Evolutionary conservation across 495 filamentous ascomycete species (phyloP).

Genomic region (Hyaloscypha hepaticicola): DNA sequence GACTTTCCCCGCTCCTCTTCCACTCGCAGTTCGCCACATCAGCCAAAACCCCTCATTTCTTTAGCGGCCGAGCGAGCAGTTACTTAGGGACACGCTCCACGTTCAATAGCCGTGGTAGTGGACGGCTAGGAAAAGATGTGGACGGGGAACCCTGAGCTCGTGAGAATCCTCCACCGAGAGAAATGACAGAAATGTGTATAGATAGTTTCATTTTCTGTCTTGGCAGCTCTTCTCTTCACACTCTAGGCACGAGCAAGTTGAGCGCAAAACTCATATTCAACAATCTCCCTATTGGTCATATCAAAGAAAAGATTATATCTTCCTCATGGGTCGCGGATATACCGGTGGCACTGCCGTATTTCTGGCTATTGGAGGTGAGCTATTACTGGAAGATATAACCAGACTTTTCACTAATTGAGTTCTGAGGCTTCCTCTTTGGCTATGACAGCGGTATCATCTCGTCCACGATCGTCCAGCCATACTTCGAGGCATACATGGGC

Average conservation of each 20-base stretch:
- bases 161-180: neutral
- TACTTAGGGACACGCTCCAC: neutral
- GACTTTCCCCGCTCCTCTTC: neutral
- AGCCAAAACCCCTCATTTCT: too few species aligned
- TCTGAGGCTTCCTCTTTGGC: conserved; percentile 25
- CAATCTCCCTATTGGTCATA: neutral
- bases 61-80: neutral
- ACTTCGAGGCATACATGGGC: conserved; percentile 19
- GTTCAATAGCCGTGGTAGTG: neutral
- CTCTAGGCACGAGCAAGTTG: neutral
- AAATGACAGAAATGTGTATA: neutral
- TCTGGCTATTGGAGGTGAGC: conserved; percentile 23
- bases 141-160: neutral
- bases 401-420: neutral
- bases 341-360: conserved; percentile 4
- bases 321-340: conserved; percentile 1
- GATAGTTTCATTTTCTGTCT: neutral
- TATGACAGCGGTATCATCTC: conserved; percentile 28
- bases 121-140: neutral
- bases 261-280: neutral
- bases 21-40: too few species aligned
- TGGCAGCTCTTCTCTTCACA: neutral
- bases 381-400: neutral
- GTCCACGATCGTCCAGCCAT: conserved; percentile 24
- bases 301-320: neutral